Evolutionary conservation across 345 rosid genomes (phyloP), one percentile per base, ranked within the genome.

Genomic region (Rhizophora mangle): DNA sequence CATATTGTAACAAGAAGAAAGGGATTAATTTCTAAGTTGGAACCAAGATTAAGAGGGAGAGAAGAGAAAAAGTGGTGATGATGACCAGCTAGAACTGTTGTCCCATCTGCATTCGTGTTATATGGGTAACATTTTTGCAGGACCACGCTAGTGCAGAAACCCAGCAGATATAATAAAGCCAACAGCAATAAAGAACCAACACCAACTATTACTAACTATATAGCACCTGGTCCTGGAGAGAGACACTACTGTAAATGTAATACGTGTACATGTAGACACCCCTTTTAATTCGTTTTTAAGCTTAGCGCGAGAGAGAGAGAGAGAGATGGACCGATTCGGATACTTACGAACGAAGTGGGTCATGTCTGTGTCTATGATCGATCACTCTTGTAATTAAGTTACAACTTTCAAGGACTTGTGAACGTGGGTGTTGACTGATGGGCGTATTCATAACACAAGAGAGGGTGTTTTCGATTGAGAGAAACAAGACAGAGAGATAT

Each of bases 101-200:
- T 2, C 43, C 49, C 13, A 43, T 43, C 49, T 69, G 65, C 63
- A 57, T 20, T 76, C 77, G 59, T 56, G 37, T 64, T 46, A 61
- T 51, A 66, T 49, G 49, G 55, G 32, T 31, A 47, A 55, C 32
- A 30, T 60, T 68, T 31, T 51, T 63, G 34, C 18, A 66, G 86
- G 84, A 83, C 82, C 82, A 81, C 84, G 53, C 72, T 47, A 60
- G 36, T n/a, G 47, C 1, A 70, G 68, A 78, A 67, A 77, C 62
- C 75, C 75, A 71, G 59, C 77, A 80, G 79, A 76, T 78, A 67
- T 69, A 80, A 37, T 74, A 76, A 72, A 83, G 81, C 79, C 84
- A 78, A 76, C 84, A 71, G 79, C 83, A 69, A 83, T 83, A 76
- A 81, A 79, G 81, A 81, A 69, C 63, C 74, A 83, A 66, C 84